phyloP scores from a whole-genome alignment of 2,329 filamentous ascomycete species.

The Verticillium zaregamsianum region DNA sequence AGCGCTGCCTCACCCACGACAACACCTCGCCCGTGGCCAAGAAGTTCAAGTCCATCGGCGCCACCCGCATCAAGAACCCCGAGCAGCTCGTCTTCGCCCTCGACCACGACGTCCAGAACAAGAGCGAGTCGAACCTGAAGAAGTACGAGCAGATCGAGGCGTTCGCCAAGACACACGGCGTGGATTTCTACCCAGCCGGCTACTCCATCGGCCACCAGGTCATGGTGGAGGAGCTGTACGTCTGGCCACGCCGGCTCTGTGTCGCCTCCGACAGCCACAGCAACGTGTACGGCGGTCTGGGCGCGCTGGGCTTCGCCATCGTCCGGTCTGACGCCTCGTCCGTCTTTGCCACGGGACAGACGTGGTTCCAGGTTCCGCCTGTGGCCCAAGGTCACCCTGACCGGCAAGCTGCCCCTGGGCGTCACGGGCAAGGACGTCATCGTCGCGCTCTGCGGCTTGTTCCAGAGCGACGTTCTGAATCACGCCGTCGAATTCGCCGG shows the following conservation, averaged over 20 bases:
- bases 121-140: constrained; percentile 68
- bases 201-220: constrained; percentile 87
- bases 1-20: constrained; percentile 80
- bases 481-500: constrained; percentile 87
- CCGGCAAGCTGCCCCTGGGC: constrained; percentile 68
- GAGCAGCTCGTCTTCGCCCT: constrained; percentile 73
- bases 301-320: constrained; percentile 72
- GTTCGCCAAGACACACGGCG: constrained; percentile 74
- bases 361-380: constrained; percentile 87
- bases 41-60: constrained; percentile 79
- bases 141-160: constrained; percentile 80
- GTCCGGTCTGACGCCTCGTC: constrained; percentile 84
- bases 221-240: constrained; percentile 80
- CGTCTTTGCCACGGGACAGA: constrained; percentile 78
- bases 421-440: constrained; percentile 95
- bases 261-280: constrained; percentile 77
- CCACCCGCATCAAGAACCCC: constrained; percentile 64
- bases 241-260: constrained; percentile 79
- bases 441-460: constrained; percentile 78
- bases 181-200: constrained; percentile 68
- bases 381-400: constrained; percentile 77
- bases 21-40: constrained; percentile 70
- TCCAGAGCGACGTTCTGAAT: constrained; percentile 85
- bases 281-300: constrained; percentile 81
- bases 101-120: constrained; percentile 88